phyloP scores from a whole-genome alignment of 2,329 filamentous ascomycete species.

The Apiospora arundinis region DNA sequence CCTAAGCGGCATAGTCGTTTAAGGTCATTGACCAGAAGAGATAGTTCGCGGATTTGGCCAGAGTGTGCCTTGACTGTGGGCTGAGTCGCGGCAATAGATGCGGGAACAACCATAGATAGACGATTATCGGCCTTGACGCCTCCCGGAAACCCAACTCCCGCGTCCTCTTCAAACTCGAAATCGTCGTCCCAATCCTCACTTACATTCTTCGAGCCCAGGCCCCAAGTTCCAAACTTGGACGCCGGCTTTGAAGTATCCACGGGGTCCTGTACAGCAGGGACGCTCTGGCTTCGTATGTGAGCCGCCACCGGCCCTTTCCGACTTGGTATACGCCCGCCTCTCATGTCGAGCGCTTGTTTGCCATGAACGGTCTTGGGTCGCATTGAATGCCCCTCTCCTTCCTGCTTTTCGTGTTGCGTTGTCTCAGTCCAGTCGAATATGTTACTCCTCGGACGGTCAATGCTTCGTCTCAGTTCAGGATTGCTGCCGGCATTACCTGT shows the following conservation, averaged over 20 bases:
- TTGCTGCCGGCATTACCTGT: conserved; percentile 51
- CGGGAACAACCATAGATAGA: conserved; percentile 73
- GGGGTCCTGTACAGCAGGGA: conserved; percentile 73
- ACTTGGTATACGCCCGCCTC: conserved; percentile 71
- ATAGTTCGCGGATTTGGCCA: conserved; percentile 82
- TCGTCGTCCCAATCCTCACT: conserved; percentile 92
- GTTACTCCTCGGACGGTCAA: conserved; percentile 67
- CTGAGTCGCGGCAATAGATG: conserved; percentile 81
- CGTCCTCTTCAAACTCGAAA: conserved; percentile 71
- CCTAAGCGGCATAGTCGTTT: conserved; percentile 78
- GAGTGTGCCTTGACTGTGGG: conserved; percentile 84
- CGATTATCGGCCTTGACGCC: conserved; percentile 45
- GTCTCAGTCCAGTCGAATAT: conserved; percentile 83
- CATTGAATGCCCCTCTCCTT: conserved; percentile 62
- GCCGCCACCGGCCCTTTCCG: conserved; percentile 72
- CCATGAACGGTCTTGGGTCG: conserved; percentile 78
- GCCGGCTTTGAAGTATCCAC: conserved; percentile 61
- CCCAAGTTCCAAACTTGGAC: conserved; percentile 82
- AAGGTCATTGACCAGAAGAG: conserved; percentile 80
- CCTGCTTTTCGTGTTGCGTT: conserved; percentile 64
- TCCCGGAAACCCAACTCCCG: conserved; percentile 44
- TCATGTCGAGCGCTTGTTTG: conserved; percentile 73
- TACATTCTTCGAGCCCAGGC: conserved; percentile 76
- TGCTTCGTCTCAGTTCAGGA: conserved; percentile 42
- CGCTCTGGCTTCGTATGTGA: conserved; percentile 82